Percentiles rank a stretch among this genome's conserved stretches.
Conservation (phyloP, 495 filamentous ascomycete species). For the Aspergillus baeticus region DNA sequence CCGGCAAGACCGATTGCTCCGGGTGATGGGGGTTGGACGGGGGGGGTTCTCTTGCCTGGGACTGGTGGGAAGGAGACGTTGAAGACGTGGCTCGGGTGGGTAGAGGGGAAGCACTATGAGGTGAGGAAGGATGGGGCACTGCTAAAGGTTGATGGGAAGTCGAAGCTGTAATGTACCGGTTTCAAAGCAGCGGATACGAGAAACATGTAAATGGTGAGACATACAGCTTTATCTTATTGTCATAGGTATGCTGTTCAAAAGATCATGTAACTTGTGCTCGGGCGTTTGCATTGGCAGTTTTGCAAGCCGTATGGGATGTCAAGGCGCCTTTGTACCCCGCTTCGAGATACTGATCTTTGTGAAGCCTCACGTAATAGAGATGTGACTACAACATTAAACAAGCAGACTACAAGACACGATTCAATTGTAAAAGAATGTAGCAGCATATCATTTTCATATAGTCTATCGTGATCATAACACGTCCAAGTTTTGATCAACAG, state of each 20-base stretch:
- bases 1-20: constrained; percentile 58
- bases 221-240: no score
- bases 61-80: constrained; percentile 70
- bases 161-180: constrained; percentile 13
- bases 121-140: constrained; percentile 58
- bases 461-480: background rate
- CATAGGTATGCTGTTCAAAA: no score
- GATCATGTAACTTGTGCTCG: no score
- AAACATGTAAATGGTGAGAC: no score
- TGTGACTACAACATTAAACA: no score
- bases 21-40: constrained; percentile 65
- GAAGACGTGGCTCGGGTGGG: constrained; percentile 77
- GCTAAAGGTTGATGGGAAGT: constrained; percentile 10
- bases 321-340: no score
- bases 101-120: constrained; percentile 64
- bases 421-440: background rate
- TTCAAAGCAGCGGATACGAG: background rate
- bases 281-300: no score
- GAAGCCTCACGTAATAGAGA: no score
- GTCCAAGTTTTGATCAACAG: background rate
- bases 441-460: background rate
- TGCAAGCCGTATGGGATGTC: no score
- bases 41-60: constrained; percentile 59
- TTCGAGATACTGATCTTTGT: no score
- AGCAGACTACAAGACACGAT: no score